Conservation (phyloP, 352 stramenopile genomes). For the Phytopythium cucurbitacearum region DNA sequence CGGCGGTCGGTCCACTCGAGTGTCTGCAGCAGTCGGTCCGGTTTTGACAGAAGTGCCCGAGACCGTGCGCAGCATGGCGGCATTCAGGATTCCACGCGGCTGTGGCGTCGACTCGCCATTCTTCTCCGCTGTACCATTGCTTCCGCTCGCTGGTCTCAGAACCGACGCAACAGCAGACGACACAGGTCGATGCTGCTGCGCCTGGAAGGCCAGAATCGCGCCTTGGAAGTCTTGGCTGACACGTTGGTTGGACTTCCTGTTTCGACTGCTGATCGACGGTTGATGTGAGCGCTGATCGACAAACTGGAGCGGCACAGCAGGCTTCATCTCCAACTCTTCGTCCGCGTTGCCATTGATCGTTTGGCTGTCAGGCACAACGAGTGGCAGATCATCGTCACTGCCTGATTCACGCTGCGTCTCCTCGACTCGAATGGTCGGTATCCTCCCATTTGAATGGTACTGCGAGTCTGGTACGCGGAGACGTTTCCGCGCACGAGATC, state of each 20-base stretch:
- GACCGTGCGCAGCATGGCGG: constrained; percentile 7
- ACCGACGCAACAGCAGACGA: constrained; percentile 1
- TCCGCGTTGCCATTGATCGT: constrained; percentile 6
- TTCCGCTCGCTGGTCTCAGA: background rate
- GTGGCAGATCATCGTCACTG: constrained; percentile 8
- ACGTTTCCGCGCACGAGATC: constrained; percentile 14
- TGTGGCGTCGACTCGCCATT: background rate
- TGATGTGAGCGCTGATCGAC: background rate
- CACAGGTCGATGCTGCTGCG: constrained; percentile 9
- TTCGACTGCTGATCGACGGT: background rate
- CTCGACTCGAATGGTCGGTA: background rate
- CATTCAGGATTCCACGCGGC: constrained; percentile 12
- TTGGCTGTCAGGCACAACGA: constrained; percentile 4
- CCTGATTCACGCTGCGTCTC: constrained; percentile 2
- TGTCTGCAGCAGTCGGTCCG: no score
- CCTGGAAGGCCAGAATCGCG: constrained; percentile 42
- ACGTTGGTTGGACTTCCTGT: constrained; percentile 18
- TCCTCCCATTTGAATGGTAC: background rate
- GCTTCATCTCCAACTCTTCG: constrained; percentile 45
- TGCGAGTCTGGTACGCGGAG: constrained; percentile 19
- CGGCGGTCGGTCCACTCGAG: constrained; percentile 2
- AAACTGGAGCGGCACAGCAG: constrained; percentile 11
- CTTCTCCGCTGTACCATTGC: no score
- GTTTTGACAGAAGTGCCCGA: constrained; percentile 12
- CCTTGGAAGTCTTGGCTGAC: constrained; percentile 47